These are phyloP conservation scores for Kluyveromyces wickerhamii DNA, from an alignment of 805 yeast species.

Conservation along the genomic window DNA sequence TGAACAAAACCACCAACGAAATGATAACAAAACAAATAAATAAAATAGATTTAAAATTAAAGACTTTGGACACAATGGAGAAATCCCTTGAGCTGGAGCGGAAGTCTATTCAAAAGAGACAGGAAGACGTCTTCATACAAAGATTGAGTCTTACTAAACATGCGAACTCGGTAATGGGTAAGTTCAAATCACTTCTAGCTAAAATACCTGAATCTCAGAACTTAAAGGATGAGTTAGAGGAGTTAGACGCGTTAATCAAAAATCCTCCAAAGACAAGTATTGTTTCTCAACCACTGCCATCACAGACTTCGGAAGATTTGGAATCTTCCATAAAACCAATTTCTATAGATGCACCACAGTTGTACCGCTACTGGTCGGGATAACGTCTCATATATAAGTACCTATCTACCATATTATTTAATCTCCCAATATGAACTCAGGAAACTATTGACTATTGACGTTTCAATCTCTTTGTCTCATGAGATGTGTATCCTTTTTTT, in stretches of 20 bases:
- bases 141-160: conserved; percentile 58
- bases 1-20: conserved; percentile 48
- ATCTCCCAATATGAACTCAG: too few species aligned
- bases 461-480: too few species aligned
- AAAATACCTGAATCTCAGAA: conserved; percentile 16
- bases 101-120: conserved; percentile 50
- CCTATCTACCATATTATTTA: conserved; percentile 3
- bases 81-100: conserved; percentile 58
- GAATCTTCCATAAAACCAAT: conserved; percentile 43
- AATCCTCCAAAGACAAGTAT: conserved; percentile 28
- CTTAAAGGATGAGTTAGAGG: conserved; percentile 14
- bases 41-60: conserved; percentile 57
- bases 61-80: conserved; percentile 53
- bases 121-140: conserved; percentile 59
- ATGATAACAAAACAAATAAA: conserved; percentile 55
- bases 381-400: conserved; percentile 16
- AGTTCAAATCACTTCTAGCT: conserved; percentile 18
- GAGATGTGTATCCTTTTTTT: too few species aligned
- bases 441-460: too few species aligned
- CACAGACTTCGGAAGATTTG: conserved; percentile 11
- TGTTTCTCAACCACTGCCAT: conserved; percentile 14
- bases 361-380: conserved; percentile 62
- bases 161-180: conserved; percentile 42
- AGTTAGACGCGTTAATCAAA: conserved; percentile 21
- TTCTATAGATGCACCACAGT: conserved; percentile 52